Base-by-base conservation (phyloP, 345 rosid species). In the Heritiera littoralis region DNA sequence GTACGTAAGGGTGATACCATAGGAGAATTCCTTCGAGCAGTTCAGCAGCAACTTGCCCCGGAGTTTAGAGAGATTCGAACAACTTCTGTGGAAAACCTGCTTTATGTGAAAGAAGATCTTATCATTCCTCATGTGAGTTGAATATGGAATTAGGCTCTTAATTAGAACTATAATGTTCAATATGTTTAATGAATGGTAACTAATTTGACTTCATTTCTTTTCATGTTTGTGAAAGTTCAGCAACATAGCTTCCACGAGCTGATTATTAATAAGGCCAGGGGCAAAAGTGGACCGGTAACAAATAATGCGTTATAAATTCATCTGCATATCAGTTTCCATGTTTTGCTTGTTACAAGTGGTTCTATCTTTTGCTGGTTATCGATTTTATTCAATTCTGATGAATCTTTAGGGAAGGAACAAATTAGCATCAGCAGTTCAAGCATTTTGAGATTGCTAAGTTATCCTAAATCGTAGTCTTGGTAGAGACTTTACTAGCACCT, bases 281-380 rank as follows among this genome's bases (percentile, higher is more conserved):
- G 99, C 70, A 97, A 97, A 90, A 97, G 98, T 91, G 99, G 99
- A 58, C 99, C 99, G 93, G 99, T 94, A 92, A 88, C 9, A 63
- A 55, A 68, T 84, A 64, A 41, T 60, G 49, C 55, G 1, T 54
- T 69, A 41, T 17, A 18, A 9, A 67, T n/a, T 78, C 5, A 9
- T 63, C 18, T 38, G 32, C 17, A 69, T 66, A 9, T 61, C 28
- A 52, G 61, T 32, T 66, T 18, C 28, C 54, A 66, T 8, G 12
- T 61, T 18, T 51, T 54, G 3, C 64, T 46, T 54, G 55, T 52
- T 46, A 72, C n/a, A 32, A 72, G 46, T 32, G 45, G 45, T 72
- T 72, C 45, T 1, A 6, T 8, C 8, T 72, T 32, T 72, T 72
- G 43, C 14, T 5, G 6, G 1, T 58, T 2, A 12, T n/a, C 32